phyloP scores from a whole-genome alignment of 306 rosid genomes.

The Pyrus betulifolia region DNA sequence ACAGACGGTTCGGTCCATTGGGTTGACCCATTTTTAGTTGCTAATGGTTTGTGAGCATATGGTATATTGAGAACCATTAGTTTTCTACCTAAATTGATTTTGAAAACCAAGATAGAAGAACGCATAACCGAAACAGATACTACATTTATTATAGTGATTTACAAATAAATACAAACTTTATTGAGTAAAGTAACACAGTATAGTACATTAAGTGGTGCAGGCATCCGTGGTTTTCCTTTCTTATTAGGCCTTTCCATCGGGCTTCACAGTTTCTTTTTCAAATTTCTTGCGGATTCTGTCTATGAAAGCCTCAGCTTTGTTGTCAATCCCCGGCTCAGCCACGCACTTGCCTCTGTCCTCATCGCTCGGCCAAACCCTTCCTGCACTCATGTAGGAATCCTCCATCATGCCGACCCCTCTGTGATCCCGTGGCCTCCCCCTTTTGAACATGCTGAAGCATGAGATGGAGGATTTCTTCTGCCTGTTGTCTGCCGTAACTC shows the following conservation, averaged over 20 bases:
- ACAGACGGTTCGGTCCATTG: background rate
- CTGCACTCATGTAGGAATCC: slow-evolving; percentile 29
- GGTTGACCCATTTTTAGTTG: background rate
- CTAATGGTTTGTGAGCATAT: too few species aligned
- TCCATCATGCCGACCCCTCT: slow-evolving; percentile 14
- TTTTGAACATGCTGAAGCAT: slow-evolving; percentile 50
- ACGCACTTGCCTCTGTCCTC: slow-evolving; percentile 56
- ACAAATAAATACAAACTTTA: slow-evolving; percentile 12
- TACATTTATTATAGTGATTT: background rate
- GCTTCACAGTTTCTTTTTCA: slow-evolving; percentile 13
- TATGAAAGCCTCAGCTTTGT: slow-evolving; percentile 53
- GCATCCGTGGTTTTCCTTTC: background rate
- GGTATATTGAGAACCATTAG: background rate
- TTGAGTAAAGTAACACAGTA: background rate
- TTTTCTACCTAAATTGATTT: background rate
- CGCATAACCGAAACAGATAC: background rate
- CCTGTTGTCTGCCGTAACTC: slow-evolving; percentile 47
- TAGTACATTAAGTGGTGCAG: background rate
- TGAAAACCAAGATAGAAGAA: background rate
- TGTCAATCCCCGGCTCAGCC: slow-evolving; percentile 67
- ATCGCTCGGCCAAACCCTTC: slow-evolving; percentile 69
- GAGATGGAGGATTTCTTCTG: slow-evolving; percentile 59
- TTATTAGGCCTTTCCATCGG: background rate
- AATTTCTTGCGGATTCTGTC: slow-evolving; percentile 30
- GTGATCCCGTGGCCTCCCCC: slow-evolving; percentile 11